Evolutionary conservation across 371 early-diverging fungal genomes (phyloP), one percentile per base, ranked within the genome.

Genomic region (Haplosporangium sp.): DNA sequence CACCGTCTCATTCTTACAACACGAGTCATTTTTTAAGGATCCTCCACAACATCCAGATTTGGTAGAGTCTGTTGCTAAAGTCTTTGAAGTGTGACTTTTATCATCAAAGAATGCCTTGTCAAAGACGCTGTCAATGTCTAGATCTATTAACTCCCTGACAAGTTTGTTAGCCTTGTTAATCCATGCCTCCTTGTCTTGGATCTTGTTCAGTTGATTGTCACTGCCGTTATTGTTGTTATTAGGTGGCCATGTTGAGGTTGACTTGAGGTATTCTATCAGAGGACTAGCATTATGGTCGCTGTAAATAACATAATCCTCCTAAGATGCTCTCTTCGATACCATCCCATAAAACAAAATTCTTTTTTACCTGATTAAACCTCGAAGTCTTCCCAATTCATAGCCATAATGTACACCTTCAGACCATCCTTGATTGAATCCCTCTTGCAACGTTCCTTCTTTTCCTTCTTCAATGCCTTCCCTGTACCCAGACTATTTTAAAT

Each of bases 401-500:
- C 82, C 82, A 27, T 81, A 75, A 10, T 75, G 68, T 6, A 75
- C 72, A n/a, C 82, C 82, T 39, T 81, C 82, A 40, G 75, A 53
- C 82, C 82, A 81, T 4, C 82, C 82, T 19, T 72, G 82, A 62
- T 81, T 75, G 55, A 81, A 81, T n/a, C 82, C 82, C n/a, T 75
- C 53, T 40, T 81, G 82, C 11, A 81, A 39, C 2, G 76, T 81
- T 0, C 57, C 69, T 48, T 81, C 82, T 35, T 81, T 81, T 0
- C 82, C 82, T 60, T 81, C 82, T 42, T 81, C 82, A 60, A 81
- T 81, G 4, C 82, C 82, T 9, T 81, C 82, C 47, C 75, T 63
- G 44, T 81, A 81, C 11, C 82, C 82, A 15, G 69, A 60, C 82
- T 81, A 68, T 48, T 11, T 8, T 34, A 27, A 19, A 65, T 27